These are phyloP conservation scores for Botryotinia narcissicola DNA, from an alignment of 2,329 filamentous ascomycete species.

Conservation along the genomic window DNA sequence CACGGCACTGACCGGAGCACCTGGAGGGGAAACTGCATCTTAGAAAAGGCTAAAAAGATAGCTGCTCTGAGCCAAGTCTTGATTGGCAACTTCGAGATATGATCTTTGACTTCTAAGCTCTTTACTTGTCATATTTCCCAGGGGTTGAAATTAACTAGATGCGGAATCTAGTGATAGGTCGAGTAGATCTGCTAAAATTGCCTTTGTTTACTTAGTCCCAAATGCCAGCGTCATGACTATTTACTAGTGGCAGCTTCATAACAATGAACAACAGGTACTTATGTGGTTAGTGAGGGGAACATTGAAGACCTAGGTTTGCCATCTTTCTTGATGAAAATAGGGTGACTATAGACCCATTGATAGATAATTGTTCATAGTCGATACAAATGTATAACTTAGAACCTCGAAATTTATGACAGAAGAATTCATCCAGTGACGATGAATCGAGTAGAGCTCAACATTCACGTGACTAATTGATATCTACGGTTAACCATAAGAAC, in stretches of 20 bases:
- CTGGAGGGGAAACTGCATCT: not conserved
- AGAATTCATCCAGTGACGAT: not conserved
- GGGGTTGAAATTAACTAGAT: not conserved
- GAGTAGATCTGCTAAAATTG: not conserved
- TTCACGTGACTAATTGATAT: not conserved
- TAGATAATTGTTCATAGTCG: not conserved
- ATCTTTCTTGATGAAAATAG: not conserved
- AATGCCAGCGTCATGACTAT: conserved; percentile 3
- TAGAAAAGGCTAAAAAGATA: not conserved
- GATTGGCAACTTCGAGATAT: not conserved
- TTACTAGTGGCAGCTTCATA: not conserved
- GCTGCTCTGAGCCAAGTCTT: not conserved
- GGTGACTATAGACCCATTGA: not conserved
- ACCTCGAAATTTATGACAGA: not conserved
- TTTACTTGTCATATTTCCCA: not conserved
- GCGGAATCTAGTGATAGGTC: not conserved
- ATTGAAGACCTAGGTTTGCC: not conserved
- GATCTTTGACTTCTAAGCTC: not conserved
- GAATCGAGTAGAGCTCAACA: accelerated
- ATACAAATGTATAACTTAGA: not conserved
- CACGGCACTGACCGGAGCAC: not conserved
- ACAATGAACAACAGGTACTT: not conserved
- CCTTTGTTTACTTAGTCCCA: not conserved
- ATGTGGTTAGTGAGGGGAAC: not conserved
- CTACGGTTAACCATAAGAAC: not conserved